These are phyloP conservation scores for Thelonectria olida DNA, from an alignment of 2,329 filamentous ascomycete genomes.

Conservation along the genomic window DNA sequence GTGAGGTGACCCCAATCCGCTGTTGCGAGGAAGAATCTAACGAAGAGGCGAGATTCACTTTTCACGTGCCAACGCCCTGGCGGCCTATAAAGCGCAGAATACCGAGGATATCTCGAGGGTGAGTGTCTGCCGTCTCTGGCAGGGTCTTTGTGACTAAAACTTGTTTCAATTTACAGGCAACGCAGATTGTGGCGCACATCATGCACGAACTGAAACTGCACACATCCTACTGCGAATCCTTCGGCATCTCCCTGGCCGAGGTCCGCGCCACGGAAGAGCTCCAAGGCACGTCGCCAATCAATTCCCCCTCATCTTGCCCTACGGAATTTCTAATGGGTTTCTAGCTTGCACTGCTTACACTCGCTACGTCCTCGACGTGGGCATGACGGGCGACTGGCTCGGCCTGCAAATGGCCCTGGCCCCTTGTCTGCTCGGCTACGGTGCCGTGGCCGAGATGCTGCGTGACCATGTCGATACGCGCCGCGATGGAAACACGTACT, in stretches of 20 bases:
- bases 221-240: conserved; percentile 81
- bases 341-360: conserved; percentile 83
- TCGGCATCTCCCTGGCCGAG: conserved; percentile 78
- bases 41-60: conserved; percentile 74
- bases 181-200: conserved; percentile 77
- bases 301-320: conserved; percentile 4
- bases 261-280: conserved; percentile 80
- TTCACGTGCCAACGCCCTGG: conserved; percentile 84
- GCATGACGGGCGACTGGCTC: conserved; percentile 87
- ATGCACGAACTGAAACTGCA: conserved; percentile 84
- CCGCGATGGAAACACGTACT: conserved; percentile 77
- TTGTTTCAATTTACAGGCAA: conserved; percentile 40
- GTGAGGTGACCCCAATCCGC: conserved; percentile 60
- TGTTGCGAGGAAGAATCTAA: too few relatives aligned
- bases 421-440: conserved; percentile 91
- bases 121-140: conserved; percentile 37
- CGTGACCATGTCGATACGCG: conserved; percentile 68
- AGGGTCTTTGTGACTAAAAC: not conserved
- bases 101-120: conserved; percentile 78
- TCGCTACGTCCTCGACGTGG: conserved; percentile 87
- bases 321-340: not conserved
- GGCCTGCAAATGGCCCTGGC: conserved; percentile 85
- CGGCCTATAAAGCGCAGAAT: conserved; percentile 82
- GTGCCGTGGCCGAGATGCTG: conserved; percentile 78
- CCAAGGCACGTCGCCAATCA: conserved; percentile 61